These are phyloP conservation scores for Naganishia randhawae DNA, from an alignment of 768 basidiomycete species.

Conservation along the genomic window DNA sequence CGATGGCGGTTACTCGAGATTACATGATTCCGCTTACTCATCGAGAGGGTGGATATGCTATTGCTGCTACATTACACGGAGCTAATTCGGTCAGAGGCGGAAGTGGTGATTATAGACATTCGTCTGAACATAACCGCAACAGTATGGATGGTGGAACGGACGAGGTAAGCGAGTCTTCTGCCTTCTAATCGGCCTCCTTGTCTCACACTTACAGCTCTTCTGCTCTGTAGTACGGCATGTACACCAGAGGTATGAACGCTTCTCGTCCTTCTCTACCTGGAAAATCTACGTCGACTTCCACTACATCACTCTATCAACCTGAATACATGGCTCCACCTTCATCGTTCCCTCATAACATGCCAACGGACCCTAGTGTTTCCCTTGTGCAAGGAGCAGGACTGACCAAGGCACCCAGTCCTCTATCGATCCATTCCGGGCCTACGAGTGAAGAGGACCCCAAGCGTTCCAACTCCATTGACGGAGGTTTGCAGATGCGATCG, in stretches of 20 bases:
- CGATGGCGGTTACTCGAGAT: conserved; percentile 32
- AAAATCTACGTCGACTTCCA: conserved; percentile 24
- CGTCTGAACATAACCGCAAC: conserved; percentile 39
- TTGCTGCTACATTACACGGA: conserved; percentile 44
- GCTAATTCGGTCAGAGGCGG: conserved; percentile 30
- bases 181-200: background rate
- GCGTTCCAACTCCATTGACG: conserved; percentile 1
- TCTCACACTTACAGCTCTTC: background rate
- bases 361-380: background rate
- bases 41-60: conserved; percentile 50
- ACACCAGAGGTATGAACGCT: conserved; percentile 14
- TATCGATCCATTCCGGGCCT: background rate
- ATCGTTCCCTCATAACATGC: background rate
- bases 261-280: conserved; percentile 25
- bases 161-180: conserved; percentile 36
- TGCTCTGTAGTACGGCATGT: background rate
- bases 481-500: conserved; percentile 22
- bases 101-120: conserved; percentile 22
- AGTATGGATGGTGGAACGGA: conserved; percentile 40
- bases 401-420: conserved; percentile 10
- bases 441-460: background rate
- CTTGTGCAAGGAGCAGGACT: background rate
- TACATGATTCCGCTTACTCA: conserved; percentile 44
- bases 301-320: conserved; percentile 22
- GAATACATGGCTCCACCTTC: conserved; percentile 15